Evolutionary conservation across 2,329 filamentous ascomycete species (phyloP), one percentile per base, ranked within the genome.

Genomic region (Alternaria sp.): DNA sequence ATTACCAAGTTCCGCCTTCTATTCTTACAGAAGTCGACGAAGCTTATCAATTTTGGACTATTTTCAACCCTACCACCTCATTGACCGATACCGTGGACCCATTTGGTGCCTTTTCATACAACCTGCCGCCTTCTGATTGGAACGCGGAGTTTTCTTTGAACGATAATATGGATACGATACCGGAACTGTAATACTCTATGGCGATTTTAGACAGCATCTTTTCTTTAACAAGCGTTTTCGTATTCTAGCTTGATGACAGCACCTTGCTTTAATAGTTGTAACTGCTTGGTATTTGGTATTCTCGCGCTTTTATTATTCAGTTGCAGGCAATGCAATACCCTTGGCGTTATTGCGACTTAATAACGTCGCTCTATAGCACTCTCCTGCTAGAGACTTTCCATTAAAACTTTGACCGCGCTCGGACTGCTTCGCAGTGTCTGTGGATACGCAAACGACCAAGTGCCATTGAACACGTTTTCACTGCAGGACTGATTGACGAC

Each of bases 121-220:
- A 66, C 14, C 51, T 67, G n/a, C 70, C 70, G 7, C 68, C 67
- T 21, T 60, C 65, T 26, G 72, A 76, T 44, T 76, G 72, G 73
- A 72, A 72, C 28, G 62, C 66, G 5, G 74, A 77, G 51, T 77
- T 76, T 45, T 68, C 66, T 26, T 48, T 76, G 28, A 66, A 68
- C 36, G 68, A 69, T 49, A 68, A 61, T 4, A 60, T 66, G 58
- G 67, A 71, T 24, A 31, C 60, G 37, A 55, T 65, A 37, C 52
- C 60, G 23, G 59, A 63, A 17, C 33, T 42, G 6, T 62, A 59
- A 42, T 44, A 41, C n/a, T 34, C 34, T 26, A 42, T 21, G 45
- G 23, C 28, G 14, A 31, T 33, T 51, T 13, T 42, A 17, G 36
- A 39, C 4, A 31, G 33, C 8, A 14, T 8, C 31, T 33, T 37